A percentile compares a stretch with the other conserved stretches of the same genome.
Conservation (phyloP, 768 basidiomycete species). For the Leucosporidium scottii region DNA sequence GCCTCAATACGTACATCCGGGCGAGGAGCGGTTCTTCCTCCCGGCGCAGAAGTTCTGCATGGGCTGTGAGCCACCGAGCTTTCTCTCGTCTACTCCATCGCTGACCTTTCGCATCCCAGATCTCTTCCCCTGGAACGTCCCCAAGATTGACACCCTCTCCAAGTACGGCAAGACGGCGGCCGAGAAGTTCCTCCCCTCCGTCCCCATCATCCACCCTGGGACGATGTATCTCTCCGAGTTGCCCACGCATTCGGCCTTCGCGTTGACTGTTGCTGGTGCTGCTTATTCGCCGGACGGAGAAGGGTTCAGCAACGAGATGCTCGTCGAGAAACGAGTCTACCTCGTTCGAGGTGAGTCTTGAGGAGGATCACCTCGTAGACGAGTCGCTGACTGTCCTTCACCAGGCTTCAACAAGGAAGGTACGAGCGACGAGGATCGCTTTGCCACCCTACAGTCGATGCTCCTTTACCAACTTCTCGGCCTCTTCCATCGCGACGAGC, state of each 20-base stretch:
- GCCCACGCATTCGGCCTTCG: conserved; percentile 22
- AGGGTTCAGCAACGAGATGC: conserved; percentile 30
- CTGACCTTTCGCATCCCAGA: background rate
- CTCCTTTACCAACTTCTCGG: conserved; percentile 32
- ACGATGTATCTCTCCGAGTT: conserved; percentile 10
- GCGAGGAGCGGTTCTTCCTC: conserved; percentile 11
- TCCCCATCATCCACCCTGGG: conserved; percentile 22
- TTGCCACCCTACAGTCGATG: conserved; percentile 20
- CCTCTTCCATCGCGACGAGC: conserved; percentile 31
- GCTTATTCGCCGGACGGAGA: conserved; percentile 24
- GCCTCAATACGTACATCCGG: background rate
- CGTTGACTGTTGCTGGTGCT: conserved; percentile 20
- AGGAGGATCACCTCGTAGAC: too few species aligned
- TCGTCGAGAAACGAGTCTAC: conserved; percentile 31
- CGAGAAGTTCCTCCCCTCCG: conserved; percentile 6
- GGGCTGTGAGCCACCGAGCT: background rate
- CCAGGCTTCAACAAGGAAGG: conserved; percentile 13
- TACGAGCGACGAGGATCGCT: conserved; percentile 9
- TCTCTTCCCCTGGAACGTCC: conserved; percentile 12
- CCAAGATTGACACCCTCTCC: conserved; percentile 15
- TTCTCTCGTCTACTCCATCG: background rate
- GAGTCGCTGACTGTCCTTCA: too few species aligned
- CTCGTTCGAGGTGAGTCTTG: conserved; percentile 17
- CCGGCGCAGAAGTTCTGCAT: conserved; percentile 7
- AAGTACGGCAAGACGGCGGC: conserved; percentile 20